These are phyloP conservation scores for Coniophora puteana DNA, from an alignment of 1,284 basidiomycete genomes.

Conservation along the genomic window DNA sequence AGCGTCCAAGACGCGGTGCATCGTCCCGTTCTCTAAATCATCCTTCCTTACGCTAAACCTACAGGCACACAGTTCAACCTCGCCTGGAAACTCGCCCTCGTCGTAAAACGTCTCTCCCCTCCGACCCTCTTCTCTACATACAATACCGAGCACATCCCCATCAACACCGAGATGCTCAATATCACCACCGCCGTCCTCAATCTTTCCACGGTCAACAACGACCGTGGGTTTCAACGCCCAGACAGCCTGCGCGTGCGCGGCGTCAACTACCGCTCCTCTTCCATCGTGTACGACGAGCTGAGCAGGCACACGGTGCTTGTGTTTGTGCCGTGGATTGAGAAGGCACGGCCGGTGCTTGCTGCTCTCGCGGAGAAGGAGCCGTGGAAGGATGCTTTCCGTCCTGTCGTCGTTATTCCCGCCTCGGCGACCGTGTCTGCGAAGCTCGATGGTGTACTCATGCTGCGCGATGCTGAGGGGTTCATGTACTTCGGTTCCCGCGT, in stretches of 20 bases:
- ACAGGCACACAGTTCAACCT: too few species aligned
- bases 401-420: slow-evolving; percentile 4
- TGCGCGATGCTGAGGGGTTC: slow-evolving; percentile 8
- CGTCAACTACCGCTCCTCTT: slow-evolving; percentile 26
- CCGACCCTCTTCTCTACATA: too few species aligned
- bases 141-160: too few species aligned
- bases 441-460: background rate
- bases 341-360: background rate
- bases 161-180: too few species aligned
- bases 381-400: background rate
- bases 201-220: too few species aligned
- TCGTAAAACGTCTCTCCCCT: too few species aligned
- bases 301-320: slow-evolving; percentile 12
- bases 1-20: slow-evolving; percentile 18
- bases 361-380: background rate
- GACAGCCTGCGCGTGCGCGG: slow-evolving; percentile 18
- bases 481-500: slow-evolving; percentile 8
- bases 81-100: too few species aligned
- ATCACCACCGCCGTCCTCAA: too few species aligned
- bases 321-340: slow-evolving; percentile 3
- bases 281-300: slow-evolving; percentile 19
- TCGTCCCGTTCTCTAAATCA: background rate
- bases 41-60: too few species aligned
- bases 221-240: background rate
- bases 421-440: background rate